Evolutionary conservation across 106 monocot genomes (phyloP).

Genomic region (Agapanthus africanus): DNA sequence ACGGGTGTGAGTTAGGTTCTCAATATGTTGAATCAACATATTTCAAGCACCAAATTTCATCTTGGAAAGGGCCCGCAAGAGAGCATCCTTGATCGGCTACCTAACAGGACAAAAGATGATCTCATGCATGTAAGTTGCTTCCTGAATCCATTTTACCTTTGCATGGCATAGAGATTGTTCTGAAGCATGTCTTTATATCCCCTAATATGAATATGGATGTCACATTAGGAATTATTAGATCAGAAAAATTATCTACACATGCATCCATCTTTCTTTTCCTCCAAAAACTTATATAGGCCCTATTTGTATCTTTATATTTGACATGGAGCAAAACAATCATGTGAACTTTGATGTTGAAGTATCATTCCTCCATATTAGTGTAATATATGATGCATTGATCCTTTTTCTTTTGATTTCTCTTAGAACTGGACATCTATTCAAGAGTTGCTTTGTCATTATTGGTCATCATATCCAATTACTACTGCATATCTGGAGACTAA

Average conservation of each 20-base stretch:
- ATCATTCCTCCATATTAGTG: not conserved
- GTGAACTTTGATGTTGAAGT: not conserved
- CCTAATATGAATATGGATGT: not conserved
- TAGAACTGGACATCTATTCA: slow-evolving; percentile 95
- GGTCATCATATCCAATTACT: slow-evolving; percentile 95
- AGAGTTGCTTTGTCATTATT: slow-evolving; percentile 91
- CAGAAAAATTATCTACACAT: not conserved
- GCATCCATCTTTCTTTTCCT: not conserved
- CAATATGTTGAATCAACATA: slow-evolving; percentile 74
- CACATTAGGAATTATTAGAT: not conserved
- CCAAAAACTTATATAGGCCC: not conserved
- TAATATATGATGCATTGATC: not conserved
- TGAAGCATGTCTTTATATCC: not conserved
- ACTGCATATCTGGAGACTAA: slow-evolving; percentile 68
- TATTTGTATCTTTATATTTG: not conserved
- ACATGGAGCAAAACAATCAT: too few species aligned
- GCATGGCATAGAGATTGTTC: not conserved
- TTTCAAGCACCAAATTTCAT: slow-evolving; percentile 83
- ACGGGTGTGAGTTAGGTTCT: slow-evolving; percentile 78
- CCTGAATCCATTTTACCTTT: not conserved
- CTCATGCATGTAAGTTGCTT: slow-evolving; percentile 75
- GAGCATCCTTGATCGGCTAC: slow-evolving; percentile 65
- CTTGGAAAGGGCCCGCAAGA: slow-evolving; percentile 73
- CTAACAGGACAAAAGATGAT: slow-evolving; percentile 62
- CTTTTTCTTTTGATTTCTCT: slow-evolving; percentile 14